Evolutionary conservation across 129 eudicot species (phyloP).

Genomic region (Pseudognaphalium luteoalbum): DNA sequence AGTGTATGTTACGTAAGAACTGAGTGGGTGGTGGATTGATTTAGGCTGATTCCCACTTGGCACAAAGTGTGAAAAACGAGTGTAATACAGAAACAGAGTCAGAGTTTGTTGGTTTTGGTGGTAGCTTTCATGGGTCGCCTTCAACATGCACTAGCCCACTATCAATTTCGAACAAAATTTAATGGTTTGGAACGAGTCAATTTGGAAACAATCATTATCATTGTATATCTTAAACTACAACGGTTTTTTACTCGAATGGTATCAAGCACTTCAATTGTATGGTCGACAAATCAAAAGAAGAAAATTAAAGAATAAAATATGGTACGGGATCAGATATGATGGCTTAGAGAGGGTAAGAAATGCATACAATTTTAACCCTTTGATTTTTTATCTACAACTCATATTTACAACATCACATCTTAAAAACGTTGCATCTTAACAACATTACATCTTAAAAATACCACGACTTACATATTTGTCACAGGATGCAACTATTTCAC

Average conservation of each 20-base stretch:
- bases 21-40: conserved; percentile 22
- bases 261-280: too few relatives aligned
- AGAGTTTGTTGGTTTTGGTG: conserved; percentile 14
- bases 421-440: too few relatives aligned
- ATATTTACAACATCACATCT: too few relatives aligned
- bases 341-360: too few relatives aligned
- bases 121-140: conserved; percentile 15
- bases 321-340: too few relatives aligned
- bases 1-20: neutral
- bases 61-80: conserved; percentile 11
- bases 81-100: neutral
- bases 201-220: neutral
- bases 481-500: too few relatives aligned
- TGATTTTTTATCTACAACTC: too few relatives aligned
- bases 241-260: neutral
- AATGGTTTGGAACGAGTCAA: neutral
- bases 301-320: too few relatives aligned
- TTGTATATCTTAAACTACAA: neutral
- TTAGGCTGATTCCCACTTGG: neutral
- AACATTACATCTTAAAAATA: too few relatives aligned
- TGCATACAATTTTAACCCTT: too few relatives aligned
- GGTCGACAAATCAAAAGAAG: too few relatives aligned
- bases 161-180: neutral
- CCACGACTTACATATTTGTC: too few relatives aligned
- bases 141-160: neutral